phyloP scores from a whole-genome alignment of 108 stramenopile genomes.

The Cyclotella cryptica region DNA sequence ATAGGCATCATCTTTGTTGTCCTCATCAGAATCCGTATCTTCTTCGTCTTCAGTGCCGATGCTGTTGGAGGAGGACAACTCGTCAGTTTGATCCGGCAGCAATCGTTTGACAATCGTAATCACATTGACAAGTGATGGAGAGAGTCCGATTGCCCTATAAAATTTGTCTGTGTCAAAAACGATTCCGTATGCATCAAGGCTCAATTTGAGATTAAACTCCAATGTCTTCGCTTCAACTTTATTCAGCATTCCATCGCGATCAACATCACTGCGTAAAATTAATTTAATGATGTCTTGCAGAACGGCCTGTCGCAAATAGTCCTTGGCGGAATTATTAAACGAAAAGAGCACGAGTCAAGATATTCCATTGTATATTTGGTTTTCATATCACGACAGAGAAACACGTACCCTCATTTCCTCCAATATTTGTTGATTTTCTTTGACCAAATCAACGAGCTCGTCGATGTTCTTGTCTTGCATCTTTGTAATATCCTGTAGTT shows the following conservation, averaged over 20 bases:
- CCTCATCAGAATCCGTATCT: conserved; percentile 18
- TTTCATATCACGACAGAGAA: conserved; percentile 4
- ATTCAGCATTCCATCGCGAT: conserved; percentile 30
- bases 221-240: conserved; percentile 24
- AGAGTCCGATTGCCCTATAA: conserved; percentile 30
- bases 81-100: conserved; percentile 29
- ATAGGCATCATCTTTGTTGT: conserved; percentile 15
- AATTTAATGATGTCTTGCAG: conserved; percentile 37
- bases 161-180: conserved; percentile 41
- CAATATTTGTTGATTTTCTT: conserved; percentile 23
- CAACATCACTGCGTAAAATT: conserved; percentile 20
- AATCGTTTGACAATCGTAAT: conserved; percentile 39
- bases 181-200: conserved; percentile 32
- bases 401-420: conserved; percentile 27
- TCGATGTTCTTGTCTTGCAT: conserved; percentile 14
- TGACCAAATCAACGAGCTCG: conserved; percentile 18
- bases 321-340: background rate
- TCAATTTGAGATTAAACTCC: conserved; percentile 10
- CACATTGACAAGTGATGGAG: conserved; percentile 27
- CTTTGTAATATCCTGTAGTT: conserved; percentile 3
- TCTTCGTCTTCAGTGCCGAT: conserved; percentile 1
- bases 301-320: conserved; percentile 33
- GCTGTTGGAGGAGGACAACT: conserved; percentile 21
- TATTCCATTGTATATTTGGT: background rate
- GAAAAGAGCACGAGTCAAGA: background rate